phyloP scores from a whole-genome alignment of 345 rosid species.

The Streptanthus diversifolius region DNA sequence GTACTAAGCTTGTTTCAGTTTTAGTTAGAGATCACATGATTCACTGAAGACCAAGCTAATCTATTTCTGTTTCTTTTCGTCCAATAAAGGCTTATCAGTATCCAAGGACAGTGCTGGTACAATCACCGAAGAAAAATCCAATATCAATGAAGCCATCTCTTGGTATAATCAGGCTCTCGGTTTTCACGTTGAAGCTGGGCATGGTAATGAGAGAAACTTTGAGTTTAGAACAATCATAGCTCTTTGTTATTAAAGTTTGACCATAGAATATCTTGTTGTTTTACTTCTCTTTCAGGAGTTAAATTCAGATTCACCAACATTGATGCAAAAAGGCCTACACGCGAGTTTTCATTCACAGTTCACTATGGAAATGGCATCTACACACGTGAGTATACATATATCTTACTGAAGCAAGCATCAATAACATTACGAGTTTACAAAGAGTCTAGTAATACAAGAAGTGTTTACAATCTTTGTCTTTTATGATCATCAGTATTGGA shows the following conservation, averaged over 20 bases:
- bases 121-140: constrained; percentile 41
- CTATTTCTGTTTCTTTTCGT: not conserved
- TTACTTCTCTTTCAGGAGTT: constrained; percentile 53
- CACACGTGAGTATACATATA: constrained; percentile 47
- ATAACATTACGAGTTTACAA: not conserved
- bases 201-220: constrained; percentile 45
- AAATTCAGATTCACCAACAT: constrained; percentile 70
- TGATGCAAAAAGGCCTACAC: constrained; percentile 43
- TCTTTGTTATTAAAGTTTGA: constrained; percentile 1
- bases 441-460: constrained; percentile 3
- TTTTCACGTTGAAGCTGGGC: constrained; percentile 76
- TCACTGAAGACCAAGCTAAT: not conserved
- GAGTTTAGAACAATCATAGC: not conserved
- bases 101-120: constrained; percentile 45
- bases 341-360: constrained; percentile 56
- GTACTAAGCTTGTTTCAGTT: not conserved
- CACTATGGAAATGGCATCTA: constrained; percentile 67
- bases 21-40: not conserved
- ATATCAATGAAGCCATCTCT: constrained; percentile 57
- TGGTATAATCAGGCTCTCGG: constrained; percentile 88
- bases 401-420: not conserved
- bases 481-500: constrained; percentile 58
- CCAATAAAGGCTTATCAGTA: constrained; percentile 38
- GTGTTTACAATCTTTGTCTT: constrained; percentile 18
- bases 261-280: not conserved